Conservation (phyloP, 169 alveolate species). For the Babesia bovis region DNA sequence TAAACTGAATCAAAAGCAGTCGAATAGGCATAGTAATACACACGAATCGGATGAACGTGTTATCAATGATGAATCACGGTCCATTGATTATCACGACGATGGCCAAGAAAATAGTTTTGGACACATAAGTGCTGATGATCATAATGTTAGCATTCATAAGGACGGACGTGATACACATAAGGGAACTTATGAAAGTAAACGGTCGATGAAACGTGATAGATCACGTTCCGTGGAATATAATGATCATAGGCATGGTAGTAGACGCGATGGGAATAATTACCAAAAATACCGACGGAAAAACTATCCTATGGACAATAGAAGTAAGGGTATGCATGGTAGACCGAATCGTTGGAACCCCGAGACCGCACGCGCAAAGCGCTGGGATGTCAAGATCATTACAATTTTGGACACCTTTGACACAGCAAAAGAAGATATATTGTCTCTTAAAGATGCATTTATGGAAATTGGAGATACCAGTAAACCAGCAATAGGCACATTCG, state of each 20-base stretch:
- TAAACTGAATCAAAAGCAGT: too few species aligned
- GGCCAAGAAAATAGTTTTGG: not conserved
- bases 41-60: not conserved
- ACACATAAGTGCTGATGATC: not conserved
- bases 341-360: not conserved
- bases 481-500: slow-evolving; percentile 26
- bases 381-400: slow-evolving; percentile 42
- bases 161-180: not conserved
- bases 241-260: not conserved
- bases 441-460: slow-evolving; percentile 9
- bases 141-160: not conserved
- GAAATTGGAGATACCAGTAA: slow-evolving; percentile 12
- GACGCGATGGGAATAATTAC: not conserved
- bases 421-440: slow-evolving; percentile 55
- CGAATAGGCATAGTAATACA: not conserved
- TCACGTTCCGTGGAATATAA: not conserved
- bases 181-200: not conserved
- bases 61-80: not conserved
- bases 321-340: not conserved
- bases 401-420: slow-evolving; percentile 41
- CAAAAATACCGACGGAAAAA: slow-evolving; percentile 10
- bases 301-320: not conserved
- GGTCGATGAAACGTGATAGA: slow-evolving; percentile 3
- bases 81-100: not conserved
- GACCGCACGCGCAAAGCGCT: slow-evolving; percentile 8